These are phyloP conservation scores for Fusarium sp. DNA, from an alignment of 2,329 filamentous ascomycete genomes.

Conservation along the genomic window DNA sequence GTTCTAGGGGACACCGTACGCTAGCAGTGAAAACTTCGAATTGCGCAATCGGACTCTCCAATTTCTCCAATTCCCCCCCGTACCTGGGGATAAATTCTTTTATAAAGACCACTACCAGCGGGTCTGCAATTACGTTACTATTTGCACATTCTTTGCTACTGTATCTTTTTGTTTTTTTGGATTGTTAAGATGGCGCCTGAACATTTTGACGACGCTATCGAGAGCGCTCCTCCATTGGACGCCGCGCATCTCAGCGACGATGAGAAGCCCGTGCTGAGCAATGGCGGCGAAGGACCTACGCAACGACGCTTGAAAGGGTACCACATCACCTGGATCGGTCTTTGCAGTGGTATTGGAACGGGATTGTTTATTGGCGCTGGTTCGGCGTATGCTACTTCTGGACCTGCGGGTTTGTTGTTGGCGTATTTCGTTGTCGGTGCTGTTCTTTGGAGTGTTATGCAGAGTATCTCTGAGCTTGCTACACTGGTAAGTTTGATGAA, in stretches of 20 bases:
- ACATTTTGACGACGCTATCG: conserved; percentile 15
- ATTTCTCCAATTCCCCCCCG: background rate
- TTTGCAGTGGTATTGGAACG: conserved; percentile 42
- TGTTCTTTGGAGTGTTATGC: conserved; percentile 44
- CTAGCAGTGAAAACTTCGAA: conserved; percentile 38
- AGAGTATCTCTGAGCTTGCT: conserved; percentile 42
- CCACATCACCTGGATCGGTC: conserved; percentile 43
- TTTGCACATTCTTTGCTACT: background rate
- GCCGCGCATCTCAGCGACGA: background rate
- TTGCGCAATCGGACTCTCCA: conserved; percentile 33
- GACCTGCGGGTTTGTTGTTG: conserved; percentile 41
- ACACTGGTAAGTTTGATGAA: conserved; percentile 25
- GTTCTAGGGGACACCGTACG: conserved; percentile 10
- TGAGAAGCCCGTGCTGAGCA: conserved; percentile 38
- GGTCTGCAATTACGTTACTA: background rate
- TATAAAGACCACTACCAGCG: background rate
- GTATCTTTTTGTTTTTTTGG: too few species aligned
- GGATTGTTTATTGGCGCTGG: conserved; percentile 42
- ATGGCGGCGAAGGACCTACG: conserved; percentile 38
- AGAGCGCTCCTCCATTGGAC: conserved; percentile 8
- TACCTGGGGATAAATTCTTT: background rate
- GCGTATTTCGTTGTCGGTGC: conserved; percentile 38
- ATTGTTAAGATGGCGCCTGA: conserved; percentile 18
- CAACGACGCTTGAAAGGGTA: conserved; percentile 40
- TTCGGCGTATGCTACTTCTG: conserved; percentile 40